Percentiles rank a stretch among this genome's conserved stretches.
These are phyloP conservation scores for Globisporangium yorkense DNA, from an alignment of 352 stramenopile species.

Conservation along the genomic window DNA sequence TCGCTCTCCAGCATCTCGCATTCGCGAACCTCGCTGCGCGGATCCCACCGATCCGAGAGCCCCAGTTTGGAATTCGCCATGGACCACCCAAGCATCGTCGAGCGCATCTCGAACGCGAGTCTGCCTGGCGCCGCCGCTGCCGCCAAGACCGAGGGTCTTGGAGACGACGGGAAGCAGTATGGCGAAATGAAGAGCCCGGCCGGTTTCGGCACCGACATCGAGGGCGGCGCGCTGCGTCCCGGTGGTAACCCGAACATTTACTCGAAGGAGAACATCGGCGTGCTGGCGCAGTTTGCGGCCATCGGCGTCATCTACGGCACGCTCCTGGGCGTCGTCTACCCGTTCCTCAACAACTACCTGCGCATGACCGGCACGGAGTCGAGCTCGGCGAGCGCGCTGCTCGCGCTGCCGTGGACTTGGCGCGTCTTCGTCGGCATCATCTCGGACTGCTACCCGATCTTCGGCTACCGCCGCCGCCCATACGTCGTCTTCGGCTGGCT, in stretches of 20 bases:
- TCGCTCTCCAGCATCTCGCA: neutral
- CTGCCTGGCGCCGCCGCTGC: neutral
- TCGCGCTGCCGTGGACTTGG: slow-evolving; percentile 46
- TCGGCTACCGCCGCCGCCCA: slow-evolving; percentile 30
- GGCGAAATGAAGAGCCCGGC: slow-evolving; percentile 18
- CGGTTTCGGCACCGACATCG: slow-evolving; percentile 11
- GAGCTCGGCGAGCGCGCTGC: slow-evolving; percentile 21
- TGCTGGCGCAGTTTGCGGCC: slow-evolving; percentile 42
- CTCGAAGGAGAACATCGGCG: slow-evolving; percentile 35
- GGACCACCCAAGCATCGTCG: slow-evolving; percentile 14
- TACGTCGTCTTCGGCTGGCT: slow-evolving; percentile 67
- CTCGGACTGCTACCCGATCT: slow-evolving; percentile 33
- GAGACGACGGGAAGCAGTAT: slow-evolving; percentile 8
- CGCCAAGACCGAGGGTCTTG: neutral
- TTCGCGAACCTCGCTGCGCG: neutral
- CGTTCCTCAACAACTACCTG: slow-evolving; percentile 49
- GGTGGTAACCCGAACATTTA: slow-evolving; percentile 23
- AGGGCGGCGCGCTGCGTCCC: slow-evolving; percentile 34
- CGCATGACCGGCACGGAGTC: slow-evolving; percentile 41
- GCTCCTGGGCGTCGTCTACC: slow-evolving; percentile 37
- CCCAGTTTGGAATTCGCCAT: slow-evolving; percentile 9
- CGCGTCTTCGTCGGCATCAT: slow-evolving; percentile 53
- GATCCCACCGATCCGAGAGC: neutral
- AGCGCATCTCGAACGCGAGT: slow-evolving; percentile 17
- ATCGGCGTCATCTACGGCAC: slow-evolving; percentile 43